Evolutionary conservation across 176 grass and related monocot species (phyloP).

Genomic region (Aegilops bicornis): DNA sequence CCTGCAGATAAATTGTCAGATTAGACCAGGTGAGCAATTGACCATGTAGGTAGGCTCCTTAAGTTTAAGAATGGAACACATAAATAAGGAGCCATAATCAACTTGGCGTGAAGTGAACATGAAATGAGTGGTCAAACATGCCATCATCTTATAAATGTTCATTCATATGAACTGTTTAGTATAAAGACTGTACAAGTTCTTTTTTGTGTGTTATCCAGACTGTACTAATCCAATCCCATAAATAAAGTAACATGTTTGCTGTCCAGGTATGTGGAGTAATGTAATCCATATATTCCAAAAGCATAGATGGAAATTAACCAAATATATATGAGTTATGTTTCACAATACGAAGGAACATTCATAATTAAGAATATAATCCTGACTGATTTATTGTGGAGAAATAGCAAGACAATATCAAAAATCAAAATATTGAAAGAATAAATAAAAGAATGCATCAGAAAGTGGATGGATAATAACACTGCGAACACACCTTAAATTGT

Average conservation of each 20-base stretch:
- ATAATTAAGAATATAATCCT: background rate
- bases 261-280: background rate
- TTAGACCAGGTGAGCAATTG: slow-evolving; percentile 18
- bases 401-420: background rate
- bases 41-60: background rate
- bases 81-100: background rate
- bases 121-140: slow-evolving; percentile 14
- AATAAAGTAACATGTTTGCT: background rate
- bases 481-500: slow-evolving; percentile 80
- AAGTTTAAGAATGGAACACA: background rate
- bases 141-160: background rate
- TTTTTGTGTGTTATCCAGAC: background rate
- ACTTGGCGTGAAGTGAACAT: background rate
- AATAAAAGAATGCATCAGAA: slow-evolving; percentile 8
- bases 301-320: background rate
- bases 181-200: too few relatives aligned
- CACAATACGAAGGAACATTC: too few relatives aligned
- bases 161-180: too few relatives aligned
- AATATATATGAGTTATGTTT: background rate
- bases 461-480: background rate
- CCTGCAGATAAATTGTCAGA: slow-evolving; percentile 48
- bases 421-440: background rate
- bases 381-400: background rate
- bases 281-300: background rate
- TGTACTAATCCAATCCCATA: background rate